Conservation (phyloP, 2,329 filamentous ascomycete species). For the Camillea tinctor region DNA sequence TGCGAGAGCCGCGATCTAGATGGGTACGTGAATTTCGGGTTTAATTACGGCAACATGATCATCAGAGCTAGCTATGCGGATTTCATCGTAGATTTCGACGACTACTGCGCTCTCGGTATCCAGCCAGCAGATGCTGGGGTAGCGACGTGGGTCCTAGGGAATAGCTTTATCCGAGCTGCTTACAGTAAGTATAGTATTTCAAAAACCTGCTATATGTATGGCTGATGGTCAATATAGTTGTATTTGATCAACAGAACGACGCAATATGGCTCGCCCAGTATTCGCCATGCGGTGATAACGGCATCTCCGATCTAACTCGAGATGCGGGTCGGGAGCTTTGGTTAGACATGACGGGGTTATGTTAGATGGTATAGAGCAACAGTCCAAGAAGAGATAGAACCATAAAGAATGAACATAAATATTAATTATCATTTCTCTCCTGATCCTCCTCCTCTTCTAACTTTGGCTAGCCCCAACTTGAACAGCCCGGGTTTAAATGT, state of each 20-base stretch:
- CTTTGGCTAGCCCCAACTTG: background rate
- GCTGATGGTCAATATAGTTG: constrained; percentile 28
- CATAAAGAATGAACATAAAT: background rate
- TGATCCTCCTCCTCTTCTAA: background rate
- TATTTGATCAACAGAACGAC: constrained; percentile 39
- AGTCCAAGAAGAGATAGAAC: background rate
- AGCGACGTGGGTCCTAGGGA: constrained; percentile 36
- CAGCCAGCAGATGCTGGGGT: constrained; percentile 34
- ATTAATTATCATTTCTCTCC: constrained; percentile 10
- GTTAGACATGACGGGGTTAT: constrained; percentile 32
- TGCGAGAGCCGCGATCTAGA: constrained; percentile 38
- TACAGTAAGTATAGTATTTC: constrained; percentile 30
- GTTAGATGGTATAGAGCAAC: constrained; percentile 15
- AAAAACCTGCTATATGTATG: background rate
- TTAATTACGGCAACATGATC: constrained; percentile 39
- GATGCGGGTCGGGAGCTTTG: constrained; percentile 30
- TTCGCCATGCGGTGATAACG: constrained; percentile 35
- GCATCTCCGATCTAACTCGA: constrained; percentile 34
- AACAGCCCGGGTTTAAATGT: background rate
- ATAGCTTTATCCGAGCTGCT: constrained; percentile 38
- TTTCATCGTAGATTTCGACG: constrained; percentile 39
- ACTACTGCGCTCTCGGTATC: constrained; percentile 36
- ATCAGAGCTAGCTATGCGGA: constrained; percentile 46
- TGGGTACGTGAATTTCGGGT: constrained; percentile 46
- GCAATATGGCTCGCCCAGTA: constrained; percentile 40